Base-by-base conservation (phyloP, 2,329 filamentous ascomycete genomes). In the Daldinia eschscholtzii region DNA sequence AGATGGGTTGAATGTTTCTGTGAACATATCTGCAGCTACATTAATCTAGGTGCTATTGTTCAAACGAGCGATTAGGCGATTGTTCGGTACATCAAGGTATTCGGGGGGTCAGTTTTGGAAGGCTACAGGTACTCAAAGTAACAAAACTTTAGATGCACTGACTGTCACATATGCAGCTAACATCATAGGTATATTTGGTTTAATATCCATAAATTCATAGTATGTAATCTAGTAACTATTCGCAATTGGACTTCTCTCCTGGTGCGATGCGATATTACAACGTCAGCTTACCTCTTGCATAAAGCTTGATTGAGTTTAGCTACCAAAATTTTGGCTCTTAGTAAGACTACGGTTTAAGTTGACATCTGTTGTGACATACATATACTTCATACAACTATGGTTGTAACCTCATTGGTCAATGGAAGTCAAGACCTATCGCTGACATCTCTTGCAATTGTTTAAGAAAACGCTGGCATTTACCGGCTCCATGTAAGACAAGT, bases 251-350 rank as follows among this genome's bases (percentile, higher is more conserved):
- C 37, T n/a, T n/a, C 13, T 39, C 3, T 39, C 6, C 13, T 39
- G 20, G 20, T 39, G 35, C 5, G 35, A 39, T 39, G 13, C 37
- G 37, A n/a, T 39, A 35, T 35, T 35, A 35, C 7, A 35, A 35
- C 35, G 41, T 42, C 6, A 9, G 41, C 41, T 42, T 42, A 20
- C 7, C n/a, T 58, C 26, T 58, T 58, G 44, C 28, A 41, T 58
- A 58, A 58, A 30, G 44, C 39, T 58, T 30, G 41, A 46, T 28
- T 41, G 10, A 18, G 18, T 13, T 37, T 37, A 37, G 35, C 13
- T 39, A 39, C 12, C 13, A 13, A 39, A 39, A 13, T 37, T 46
- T 48, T 2, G 23, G 20, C 2, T 48, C 23, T n/a, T 48, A n/a
- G 44, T 48, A 48, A 28, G 44, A 28, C 44, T 48, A 28, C 6